Evolutionary conservation across 2,329 filamentous ascomycete genomes (phyloP).

Genomic region (Talaromyces sp.): DNA sequence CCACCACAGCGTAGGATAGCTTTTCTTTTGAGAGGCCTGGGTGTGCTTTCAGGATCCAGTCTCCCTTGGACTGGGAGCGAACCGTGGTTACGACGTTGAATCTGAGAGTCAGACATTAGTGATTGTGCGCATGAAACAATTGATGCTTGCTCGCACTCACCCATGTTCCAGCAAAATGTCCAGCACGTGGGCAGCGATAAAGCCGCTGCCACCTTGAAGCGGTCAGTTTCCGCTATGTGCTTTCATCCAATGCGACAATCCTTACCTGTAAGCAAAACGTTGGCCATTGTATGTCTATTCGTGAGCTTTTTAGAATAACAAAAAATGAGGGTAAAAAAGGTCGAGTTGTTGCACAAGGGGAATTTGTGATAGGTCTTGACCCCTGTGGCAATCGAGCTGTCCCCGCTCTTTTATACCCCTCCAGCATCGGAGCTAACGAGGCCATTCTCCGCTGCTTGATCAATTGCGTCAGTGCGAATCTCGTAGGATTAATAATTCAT

Average conservation of each 20-base stretch:
- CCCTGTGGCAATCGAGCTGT: neutral
- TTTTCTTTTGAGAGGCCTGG: conserved; percentile 48
- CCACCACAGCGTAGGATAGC: conserved; percentile 61
- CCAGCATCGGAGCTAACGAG: conserved; percentile 8
- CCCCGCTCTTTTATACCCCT: conserved; percentile 14
- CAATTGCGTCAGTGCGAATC: neutral
- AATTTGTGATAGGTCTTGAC: neutral
- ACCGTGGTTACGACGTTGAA: conserved; percentile 60
- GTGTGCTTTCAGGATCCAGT: conserved; percentile 53
- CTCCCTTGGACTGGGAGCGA: conserved; percentile 55
- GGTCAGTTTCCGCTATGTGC: neutral
- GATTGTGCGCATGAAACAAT: neutral
- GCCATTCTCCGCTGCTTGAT: neutral
- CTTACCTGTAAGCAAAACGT: conserved; percentile 34
- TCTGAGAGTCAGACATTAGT: conserved; percentile 23
- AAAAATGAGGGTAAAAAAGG: neutral
- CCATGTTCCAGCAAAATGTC: conserved; percentile 52
- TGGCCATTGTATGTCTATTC: conserved; percentile 25
- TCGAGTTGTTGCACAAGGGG: neutral
- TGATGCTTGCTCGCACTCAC: conserved; percentile 20
- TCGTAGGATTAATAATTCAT: neutral
- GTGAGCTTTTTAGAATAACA: no score
- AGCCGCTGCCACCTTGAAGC: conserved; percentile 52
- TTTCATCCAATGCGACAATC: neutral
- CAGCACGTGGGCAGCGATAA: conserved; percentile 61